These are phyloP conservation scores for Elaphomyces granulatus DNA, from an alignment of 495 filamentous ascomycete species.

Conservation along the genomic window DNA sequence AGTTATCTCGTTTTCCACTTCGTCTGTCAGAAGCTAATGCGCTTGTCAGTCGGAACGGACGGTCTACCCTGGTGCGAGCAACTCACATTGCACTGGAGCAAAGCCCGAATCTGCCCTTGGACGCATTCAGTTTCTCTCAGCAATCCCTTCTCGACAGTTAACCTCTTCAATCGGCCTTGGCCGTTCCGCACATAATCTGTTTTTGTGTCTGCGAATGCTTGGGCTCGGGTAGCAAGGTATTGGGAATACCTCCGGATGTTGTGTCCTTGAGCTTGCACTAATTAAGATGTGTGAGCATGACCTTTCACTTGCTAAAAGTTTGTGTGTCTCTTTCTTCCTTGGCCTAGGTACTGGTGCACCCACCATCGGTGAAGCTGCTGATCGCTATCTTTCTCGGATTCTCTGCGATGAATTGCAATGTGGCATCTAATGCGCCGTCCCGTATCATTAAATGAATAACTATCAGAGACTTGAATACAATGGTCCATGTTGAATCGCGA, in stretches of 20 bases:
- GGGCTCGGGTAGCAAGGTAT: constrained; percentile 72
- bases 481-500: constrained; percentile 94
- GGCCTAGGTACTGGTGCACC: constrained; percentile 27
- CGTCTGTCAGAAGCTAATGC: constrained; percentile 66
- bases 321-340: no score
- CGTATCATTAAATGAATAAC: constrained; percentile 95
- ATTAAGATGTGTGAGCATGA: constrained; percentile 13
- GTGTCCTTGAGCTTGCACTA: constrained; percentile 86
- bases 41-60: constrained; percentile 15
- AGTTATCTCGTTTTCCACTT: constrained; percentile 94
- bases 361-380: constrained; percentile 84
- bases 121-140: constrained; percentile 85
- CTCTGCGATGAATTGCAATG: constrained; percentile 70
- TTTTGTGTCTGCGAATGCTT: constrained; percentile 67
- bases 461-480: constrained; percentile 90
- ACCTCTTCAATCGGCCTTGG: constrained; percentile 66
- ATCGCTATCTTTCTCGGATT: constrained; percentile 75
- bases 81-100: constrained; percentile 82
- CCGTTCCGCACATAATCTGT: constrained; percentile 81
- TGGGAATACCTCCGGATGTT: constrained; percentile 88
- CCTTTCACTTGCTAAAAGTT: not conserved
- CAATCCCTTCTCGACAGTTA: constrained; percentile 85
- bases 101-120: constrained; percentile 70
- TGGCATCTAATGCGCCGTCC: constrained; percentile 82
- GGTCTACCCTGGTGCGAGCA: not conserved